phyloP scores from a whole-genome alignment of 169 alveolate genomes.

The Toxoplasma gondii region DNA sequence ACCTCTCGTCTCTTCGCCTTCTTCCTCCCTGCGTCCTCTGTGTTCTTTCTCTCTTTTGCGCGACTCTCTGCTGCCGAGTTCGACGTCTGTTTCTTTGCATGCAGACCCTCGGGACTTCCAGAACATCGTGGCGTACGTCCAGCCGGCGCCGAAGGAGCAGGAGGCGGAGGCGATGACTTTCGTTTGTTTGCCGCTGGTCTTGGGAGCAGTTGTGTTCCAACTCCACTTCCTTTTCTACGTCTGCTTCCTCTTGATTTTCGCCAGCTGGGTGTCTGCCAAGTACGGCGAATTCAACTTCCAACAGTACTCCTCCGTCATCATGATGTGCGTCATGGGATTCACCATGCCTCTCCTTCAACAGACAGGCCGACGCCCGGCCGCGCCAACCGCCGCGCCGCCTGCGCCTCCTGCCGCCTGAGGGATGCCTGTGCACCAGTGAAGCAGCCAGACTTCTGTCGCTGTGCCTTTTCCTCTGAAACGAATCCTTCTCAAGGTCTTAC shows the following conservation, averaged over 20 bases:
- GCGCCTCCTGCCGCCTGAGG: background rate
- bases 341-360: background rate
- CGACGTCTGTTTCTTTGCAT: background rate
- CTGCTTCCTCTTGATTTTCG: background rate
- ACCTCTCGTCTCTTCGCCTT: background rate
- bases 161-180: background rate
- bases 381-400: background rate
- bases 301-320: slow-evolving; percentile 12
- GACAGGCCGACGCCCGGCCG: background rate
- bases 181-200: slow-evolving; percentile 1
- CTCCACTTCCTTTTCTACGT: background rate
- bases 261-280: slow-evolving; percentile 4
- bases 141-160: slow-evolving; percentile 13
- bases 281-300: slow-evolving; percentile 24
- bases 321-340: slow-evolving; percentile 8
- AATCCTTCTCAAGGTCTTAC: too few relatives aligned
- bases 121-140: background rate
- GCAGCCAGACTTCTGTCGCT: too few relatives aligned
- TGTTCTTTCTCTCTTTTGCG: background rate
- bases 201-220: background rate
- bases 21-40: too few relatives aligned
- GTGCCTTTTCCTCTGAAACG: too few relatives aligned
- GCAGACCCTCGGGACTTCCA: slow-evolving; percentile 20
- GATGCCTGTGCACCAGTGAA: too few relatives aligned
- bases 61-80: background rate